Percentiles rank a stretch among this genome's conserved stretches.
Evolutionary conservation across 2,329 filamentous ascomycete species (phyloP).

Genomic region (Hypoxylon sp.): DNA sequence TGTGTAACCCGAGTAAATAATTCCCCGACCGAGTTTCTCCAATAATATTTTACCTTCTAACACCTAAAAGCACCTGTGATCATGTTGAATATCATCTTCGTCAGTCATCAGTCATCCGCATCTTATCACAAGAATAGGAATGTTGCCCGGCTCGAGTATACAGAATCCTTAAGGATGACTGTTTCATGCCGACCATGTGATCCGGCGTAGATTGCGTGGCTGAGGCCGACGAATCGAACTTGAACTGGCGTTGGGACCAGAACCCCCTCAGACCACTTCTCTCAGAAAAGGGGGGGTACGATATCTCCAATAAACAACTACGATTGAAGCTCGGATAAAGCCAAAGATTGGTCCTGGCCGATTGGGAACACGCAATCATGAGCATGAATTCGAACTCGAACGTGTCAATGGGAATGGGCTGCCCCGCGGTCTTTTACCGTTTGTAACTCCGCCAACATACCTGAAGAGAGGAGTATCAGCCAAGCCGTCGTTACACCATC

Average conservation of each 20-base stretch:
- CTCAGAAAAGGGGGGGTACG: conserved; percentile 27
- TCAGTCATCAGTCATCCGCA: conserved; percentile 28
- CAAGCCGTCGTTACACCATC: conserved; percentile 30
- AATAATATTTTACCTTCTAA: conserved; percentile 16
- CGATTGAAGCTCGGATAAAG: conserved; percentile 23
- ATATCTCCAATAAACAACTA: conserved; percentile 16
- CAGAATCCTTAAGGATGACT: conserved; percentile 36
- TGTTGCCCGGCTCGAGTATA: conserved; percentile 25
- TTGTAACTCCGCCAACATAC: conserved; percentile 11
- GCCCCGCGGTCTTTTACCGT: conserved; percentile 30
- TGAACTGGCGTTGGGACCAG: conserved; percentile 9
- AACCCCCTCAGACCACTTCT: conserved; percentile 28
- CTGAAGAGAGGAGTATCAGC: conserved; percentile 20
- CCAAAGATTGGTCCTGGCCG: conserved; percentile 4
- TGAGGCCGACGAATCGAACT: conserved; percentile 24
- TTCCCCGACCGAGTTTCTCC: conserved; percentile 27
- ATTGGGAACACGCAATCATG: conserved; percentile 21
- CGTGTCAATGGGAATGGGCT: conserved; percentile 16
- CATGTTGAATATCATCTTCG: conserved; percentile 15
- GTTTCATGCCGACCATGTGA: conserved; percentile 24
- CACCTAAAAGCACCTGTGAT: conserved; percentile 30
- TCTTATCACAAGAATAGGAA: conserved; percentile 34
- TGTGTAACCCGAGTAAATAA: conserved; percentile 19
- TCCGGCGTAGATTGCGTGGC: conserved; percentile 28
- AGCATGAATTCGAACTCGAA: conserved; percentile 17